Conservation (phyloP, 2,329 filamentous ascomycete species). For the Davidsoniella eucalypti region DNA sequence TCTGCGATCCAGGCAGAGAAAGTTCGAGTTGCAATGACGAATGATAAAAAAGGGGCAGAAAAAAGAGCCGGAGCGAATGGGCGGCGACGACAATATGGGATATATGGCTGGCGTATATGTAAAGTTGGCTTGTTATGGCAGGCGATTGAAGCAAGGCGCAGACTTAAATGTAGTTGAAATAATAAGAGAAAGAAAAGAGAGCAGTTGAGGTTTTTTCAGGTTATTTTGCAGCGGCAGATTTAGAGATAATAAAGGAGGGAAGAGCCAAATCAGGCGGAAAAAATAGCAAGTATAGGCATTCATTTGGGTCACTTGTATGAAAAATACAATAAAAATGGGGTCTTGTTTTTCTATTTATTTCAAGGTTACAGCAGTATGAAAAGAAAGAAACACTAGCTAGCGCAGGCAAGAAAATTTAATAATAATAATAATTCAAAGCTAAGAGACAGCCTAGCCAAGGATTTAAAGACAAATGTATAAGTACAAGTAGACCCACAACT, state of each 20-base stretch:
- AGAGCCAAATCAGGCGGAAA: constrained; percentile 1
- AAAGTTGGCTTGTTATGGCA: background rate
- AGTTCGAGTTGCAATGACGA: background rate
- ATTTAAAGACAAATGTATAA: no score
- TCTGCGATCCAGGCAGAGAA: no score
- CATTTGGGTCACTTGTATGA: background rate
- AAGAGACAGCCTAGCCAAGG: no score
- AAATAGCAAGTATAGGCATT: background rate
- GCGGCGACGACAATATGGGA: background rate
- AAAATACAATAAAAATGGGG: no score
- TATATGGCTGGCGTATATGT: background rate
- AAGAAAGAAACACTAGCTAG: no score
- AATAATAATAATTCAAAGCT: no score
- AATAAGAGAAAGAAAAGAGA: background rate
- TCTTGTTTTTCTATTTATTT: no score
- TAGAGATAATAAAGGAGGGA: background rate
- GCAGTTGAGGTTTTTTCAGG: background rate
- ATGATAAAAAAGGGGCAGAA: background rate
- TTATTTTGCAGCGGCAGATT: background rate
- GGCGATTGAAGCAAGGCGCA: background rate
- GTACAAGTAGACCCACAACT: no score
- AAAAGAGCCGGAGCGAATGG: background rate
- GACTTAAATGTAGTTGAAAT: background rate
- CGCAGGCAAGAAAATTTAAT: no score
- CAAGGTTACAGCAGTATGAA: no score